Conservation (phyloP, 2,329 filamentous ascomycete species). For the Arachnopeziza araneosa region DNA sequence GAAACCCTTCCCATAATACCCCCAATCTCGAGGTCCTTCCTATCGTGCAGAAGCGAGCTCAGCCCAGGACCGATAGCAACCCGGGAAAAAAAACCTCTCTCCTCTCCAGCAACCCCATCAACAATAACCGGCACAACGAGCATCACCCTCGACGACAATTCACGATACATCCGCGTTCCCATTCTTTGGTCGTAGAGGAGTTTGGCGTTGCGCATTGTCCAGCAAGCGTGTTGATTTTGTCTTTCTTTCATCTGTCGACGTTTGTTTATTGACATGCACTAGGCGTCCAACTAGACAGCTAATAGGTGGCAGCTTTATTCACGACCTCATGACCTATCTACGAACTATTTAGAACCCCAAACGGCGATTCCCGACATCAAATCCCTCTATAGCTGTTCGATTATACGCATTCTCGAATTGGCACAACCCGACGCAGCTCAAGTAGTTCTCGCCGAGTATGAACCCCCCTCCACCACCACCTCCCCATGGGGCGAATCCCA, state of each 20-base stretch:
- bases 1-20: neutral
- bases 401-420: neutral
- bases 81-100: neutral
- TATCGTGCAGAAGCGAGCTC: neutral
- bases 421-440: neutral
- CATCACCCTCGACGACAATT: neutral
- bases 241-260: neutral
- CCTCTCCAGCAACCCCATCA: neutral
- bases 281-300: neutral
- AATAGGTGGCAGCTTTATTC: conserved; percentile 9
- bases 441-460: neutral
- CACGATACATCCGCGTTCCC: neutral
- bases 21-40: neutral
- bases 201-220: neutral
- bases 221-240: conserved; percentile 1
- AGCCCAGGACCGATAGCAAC: neutral
- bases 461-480: conserved; percentile 64
- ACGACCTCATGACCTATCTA: conserved; percentile 18
- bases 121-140: neutral
- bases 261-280: conserved; percentile 1
- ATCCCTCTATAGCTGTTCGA: neutral
- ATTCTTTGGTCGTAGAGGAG: conserved; percentile 1
- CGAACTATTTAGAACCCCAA: conserved; percentile 13
- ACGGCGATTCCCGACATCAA: neutral
- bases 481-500: conserved; percentile 75